Evolutionary conservation across 2,329 filamentous ascomycete species (phyloP).

Genomic region (Pseudogymnoascus sp.): DNA sequence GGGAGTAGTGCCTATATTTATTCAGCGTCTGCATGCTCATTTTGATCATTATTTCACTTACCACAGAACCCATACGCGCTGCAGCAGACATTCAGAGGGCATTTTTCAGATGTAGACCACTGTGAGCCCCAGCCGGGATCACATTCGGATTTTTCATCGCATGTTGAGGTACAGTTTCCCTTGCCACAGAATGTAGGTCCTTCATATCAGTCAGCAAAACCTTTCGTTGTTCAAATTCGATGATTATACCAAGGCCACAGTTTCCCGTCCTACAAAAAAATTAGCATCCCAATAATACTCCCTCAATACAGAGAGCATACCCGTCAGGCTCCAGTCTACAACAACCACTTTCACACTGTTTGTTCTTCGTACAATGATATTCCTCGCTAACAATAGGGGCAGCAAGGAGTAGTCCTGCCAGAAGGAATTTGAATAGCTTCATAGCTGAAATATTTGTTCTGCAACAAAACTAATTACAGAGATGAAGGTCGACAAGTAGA

Average conservation of each 20-base stretch:
- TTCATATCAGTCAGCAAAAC: slow-evolving; percentile 19
- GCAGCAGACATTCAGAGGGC: slow-evolving; percentile 35
- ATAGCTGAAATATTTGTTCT: neutral
- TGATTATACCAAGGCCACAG: neutral
- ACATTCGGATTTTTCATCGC: slow-evolving; percentile 26
- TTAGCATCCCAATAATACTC: neutral
- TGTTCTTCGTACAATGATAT: slow-evolving; percentile 1
- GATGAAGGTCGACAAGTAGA: neutral
- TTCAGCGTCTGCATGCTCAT: neutral
- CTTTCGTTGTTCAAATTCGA: neutral
- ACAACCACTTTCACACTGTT: slow-evolving; percentile 9
- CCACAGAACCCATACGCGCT: slow-evolving; percentile 31
- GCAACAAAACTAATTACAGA: neutral
- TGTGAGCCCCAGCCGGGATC: slow-evolving; percentile 27
- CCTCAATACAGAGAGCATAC: neutral
- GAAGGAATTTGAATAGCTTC: neutral
- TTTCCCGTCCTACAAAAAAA: neutral
- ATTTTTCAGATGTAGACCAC: slow-evolving; percentile 22
- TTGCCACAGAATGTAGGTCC: slow-evolving; percentile 23
- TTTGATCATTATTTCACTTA: neutral
- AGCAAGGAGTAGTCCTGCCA: neutral
- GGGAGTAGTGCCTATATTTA: slow-evolving; percentile 2
- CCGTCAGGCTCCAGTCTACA: slow-evolving; percentile 9
- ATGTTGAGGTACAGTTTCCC: slow-evolving; percentile 22
- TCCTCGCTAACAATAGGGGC: neutral